Base-by-base conservation (phyloP, 345 rosid genomes). In the Hibiscus tridactylites region DNA sequence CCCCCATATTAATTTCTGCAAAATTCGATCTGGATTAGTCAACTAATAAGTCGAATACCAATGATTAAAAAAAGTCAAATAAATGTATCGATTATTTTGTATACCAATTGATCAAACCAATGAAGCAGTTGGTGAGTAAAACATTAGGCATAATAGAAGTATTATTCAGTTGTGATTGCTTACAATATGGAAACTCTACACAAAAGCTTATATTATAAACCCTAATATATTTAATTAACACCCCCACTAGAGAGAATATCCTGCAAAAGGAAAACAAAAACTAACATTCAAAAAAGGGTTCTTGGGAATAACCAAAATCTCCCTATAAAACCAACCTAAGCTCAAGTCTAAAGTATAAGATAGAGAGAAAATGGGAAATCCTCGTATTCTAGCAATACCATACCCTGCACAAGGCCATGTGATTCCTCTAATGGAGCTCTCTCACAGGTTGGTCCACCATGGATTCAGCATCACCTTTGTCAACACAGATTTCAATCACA, bases 341-440 rank as follows among this genome's bases (percentile, higher is more conserved):
- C 33, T 58, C 9, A 54, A 57, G 12, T 24, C 15, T 57, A 1
- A 58, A 58, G 31, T 60, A 15, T 24, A 0, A 24, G 3, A 57
- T 3, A 60, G 6, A 60, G 4, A 33, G 21, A 68, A 68, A 35
- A 68, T 68, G 37, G 44, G 46, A 16, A 83, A 6, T 44, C 75
- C 78, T n/a, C 81, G 77, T 74, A 68, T 78, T 58, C 8, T 84
- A 47, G 88, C 72, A 1, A 71, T 84, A 59, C 82, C 86, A 28
- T 82, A 65, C 72, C 87, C 87, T 29, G 79, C 84, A 54, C 89
- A 85, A 78, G 88, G 89, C 6, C 91, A 87, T 75, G 83, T 85
- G 6, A 69, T 75, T 72, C 82, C 86, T 49, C 56, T 84, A 31
- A 77, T 84, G 80, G 75, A 76, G 37, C 70, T 83, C 2, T 76